Percentiles rank a stretch among this genome's conserved stretches.
These are phyloP conservation scores for Porcisia deanei DNA, from an alignment of 208 protist species.

Conservation along the genomic window DNA sequence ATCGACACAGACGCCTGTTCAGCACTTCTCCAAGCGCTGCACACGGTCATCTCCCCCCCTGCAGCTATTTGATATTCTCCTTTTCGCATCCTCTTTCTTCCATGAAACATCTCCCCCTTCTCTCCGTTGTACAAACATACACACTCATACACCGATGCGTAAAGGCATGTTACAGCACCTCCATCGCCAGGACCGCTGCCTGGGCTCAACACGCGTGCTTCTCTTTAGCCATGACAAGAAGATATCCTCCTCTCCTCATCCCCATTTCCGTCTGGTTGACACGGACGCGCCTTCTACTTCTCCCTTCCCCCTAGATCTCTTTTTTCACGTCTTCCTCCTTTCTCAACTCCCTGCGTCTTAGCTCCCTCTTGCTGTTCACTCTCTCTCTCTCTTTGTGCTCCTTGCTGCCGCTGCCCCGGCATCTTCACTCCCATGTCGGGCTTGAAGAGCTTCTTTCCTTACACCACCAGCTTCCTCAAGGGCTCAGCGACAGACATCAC, in stretches of 20 bases:
- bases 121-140: not conserved
- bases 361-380: not conserved
- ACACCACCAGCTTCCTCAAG: conserved; percentile 45
- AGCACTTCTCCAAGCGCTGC: not conserved
- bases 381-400: not conserved
- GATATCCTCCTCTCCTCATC: not conserved
- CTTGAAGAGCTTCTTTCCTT: conserved; percentile 63
- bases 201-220: not conserved
- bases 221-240: not conserved
- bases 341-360: not conserved
- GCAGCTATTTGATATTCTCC: not conserved
- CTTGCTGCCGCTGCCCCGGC: not conserved
- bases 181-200: not conserved
- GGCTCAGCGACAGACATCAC: conserved; percentile 40
- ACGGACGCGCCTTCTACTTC: not conserved
- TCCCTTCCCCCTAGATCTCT: not conserved
- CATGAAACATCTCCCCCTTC: not conserved
- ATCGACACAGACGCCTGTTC: not conserved
- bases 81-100: conserved; percentile 3
- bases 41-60: not conserved
- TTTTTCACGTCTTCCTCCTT: not conserved
- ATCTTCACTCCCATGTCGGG: conserved; percentile 52
- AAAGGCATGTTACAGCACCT: not conserved
- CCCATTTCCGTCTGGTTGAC: not conserved
- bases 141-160: not conserved